phyloP scores from a whole-genome alignment of 768 basidiomycete genomes.

The Scleroderma citrinum region DNA sequence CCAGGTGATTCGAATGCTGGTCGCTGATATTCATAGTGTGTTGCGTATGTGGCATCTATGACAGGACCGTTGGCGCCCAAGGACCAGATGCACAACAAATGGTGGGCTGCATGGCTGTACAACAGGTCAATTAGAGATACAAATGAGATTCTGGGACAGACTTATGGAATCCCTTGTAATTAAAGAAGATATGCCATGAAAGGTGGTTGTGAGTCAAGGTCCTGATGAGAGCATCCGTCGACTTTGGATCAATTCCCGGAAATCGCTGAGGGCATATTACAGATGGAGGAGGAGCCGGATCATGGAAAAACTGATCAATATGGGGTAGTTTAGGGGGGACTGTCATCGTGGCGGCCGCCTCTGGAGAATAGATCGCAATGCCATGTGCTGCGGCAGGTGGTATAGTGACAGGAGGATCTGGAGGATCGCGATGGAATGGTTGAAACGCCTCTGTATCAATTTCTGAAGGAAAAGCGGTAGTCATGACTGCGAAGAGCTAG shows the following conservation, averaged over 20 bases:
- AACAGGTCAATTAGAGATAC: neutral
- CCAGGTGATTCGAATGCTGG: conserved; percentile 39
- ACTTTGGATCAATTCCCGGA: conserved; percentile 28
- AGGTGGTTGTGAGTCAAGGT: conserved; percentile 25
- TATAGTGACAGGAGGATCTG: neutral
- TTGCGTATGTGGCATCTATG: conserved; percentile 34
- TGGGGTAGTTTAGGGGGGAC: conserved; percentile 5
- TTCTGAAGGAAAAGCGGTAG: too few relatives aligned
- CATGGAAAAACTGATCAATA: conserved; percentile 17
- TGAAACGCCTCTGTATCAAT: too few relatives aligned
- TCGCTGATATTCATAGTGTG: conserved; percentile 26
- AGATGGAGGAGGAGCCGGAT: conserved; percentile 10
- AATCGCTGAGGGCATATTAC: conserved; percentile 14
- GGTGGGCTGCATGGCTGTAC: conserved; percentile 10
- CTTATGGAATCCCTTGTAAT: conserved; percentile 33
- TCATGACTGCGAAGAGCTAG: too few relatives aligned
- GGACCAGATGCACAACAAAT: conserved; percentile 14
- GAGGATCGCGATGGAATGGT: neutral
- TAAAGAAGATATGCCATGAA: conserved; percentile 31
- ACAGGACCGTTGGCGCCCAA: conserved; percentile 20
- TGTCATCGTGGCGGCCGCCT: neutral
- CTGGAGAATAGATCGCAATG: neutral
- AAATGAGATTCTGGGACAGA: conserved; percentile 7
- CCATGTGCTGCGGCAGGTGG: neutral
- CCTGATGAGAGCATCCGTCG: conserved; percentile 9